Conservation (phyloP, 164 flowering plant species). For the Amborella trichopoda region DNA sequence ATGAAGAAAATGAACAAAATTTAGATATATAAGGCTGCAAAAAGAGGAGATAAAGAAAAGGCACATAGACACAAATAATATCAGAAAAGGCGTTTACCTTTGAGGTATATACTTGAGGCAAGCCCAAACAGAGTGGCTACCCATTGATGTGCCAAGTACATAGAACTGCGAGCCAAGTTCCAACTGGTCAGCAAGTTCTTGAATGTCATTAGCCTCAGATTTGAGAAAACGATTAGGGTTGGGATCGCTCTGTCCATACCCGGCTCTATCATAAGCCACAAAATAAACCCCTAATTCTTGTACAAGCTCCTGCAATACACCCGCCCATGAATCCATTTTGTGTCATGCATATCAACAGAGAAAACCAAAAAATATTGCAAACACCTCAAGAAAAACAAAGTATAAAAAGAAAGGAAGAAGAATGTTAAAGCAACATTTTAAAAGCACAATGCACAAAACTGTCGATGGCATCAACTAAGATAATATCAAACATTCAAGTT, state of each 20-base stretch:
- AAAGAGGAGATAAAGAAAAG: neutral
- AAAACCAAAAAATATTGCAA: neutral
- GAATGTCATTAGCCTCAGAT: constrained; percentile 48
- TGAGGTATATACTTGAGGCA: constrained; percentile 33
- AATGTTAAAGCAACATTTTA: too few relatives aligned
- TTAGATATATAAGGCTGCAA: too few relatives aligned
- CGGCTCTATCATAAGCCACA: constrained; percentile 46
- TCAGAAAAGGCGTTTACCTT: too few relatives aligned
- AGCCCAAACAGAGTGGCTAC: constrained; percentile 35
- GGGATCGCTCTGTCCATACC: constrained; percentile 59
- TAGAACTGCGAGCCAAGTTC: constrained; percentile 42
- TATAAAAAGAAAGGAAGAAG: too few relatives aligned
- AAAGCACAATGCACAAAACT: neutral
- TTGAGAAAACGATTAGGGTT: constrained; percentile 36
- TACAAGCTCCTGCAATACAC: constrained; percentile 34
- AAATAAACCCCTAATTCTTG: constrained; percentile 37
- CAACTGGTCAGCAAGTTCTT: constrained; percentile 50
- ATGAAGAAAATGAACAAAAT: neutral
- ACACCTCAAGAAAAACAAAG: too few relatives aligned
- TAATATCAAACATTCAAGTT: too few relatives aligned
- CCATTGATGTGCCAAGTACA: constrained; percentile 39
- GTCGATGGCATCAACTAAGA: too few relatives aligned
- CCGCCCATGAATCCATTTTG: neutral
- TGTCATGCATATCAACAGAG: neutral
- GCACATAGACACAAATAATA: neutral